A percentile compares a stretch with the other conserved stretches of the same genome.
Evolutionary conservation across 2,329 filamentous ascomycete species (phyloP).

Genomic region (Helicocarpus griseus): DNA sequence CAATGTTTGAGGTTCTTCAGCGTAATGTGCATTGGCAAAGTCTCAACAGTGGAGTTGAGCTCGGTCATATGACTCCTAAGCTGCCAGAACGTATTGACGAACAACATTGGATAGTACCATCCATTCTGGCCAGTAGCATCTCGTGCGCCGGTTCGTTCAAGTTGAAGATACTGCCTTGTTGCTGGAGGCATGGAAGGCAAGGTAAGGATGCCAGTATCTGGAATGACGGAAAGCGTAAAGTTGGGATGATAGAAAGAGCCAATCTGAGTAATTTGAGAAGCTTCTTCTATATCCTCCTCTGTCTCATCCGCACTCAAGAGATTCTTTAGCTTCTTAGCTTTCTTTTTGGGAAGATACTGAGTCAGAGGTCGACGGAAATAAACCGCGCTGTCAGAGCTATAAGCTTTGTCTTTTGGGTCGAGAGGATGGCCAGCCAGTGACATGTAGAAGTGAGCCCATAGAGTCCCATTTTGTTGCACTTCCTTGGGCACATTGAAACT

Average conservation of each 20-base stretch:
- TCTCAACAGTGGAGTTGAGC: slow-evolving; percentile 79
- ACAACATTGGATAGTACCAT: slow-evolving; percentile 89
- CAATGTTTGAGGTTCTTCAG: slow-evolving; percentile 73
- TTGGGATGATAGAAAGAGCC: slow-evolving; percentile 92
- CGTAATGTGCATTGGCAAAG: slow-evolving; percentile 71
- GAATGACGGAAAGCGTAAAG: slow-evolving; percentile 78
- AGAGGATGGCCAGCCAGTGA: slow-evolving; percentile 64
- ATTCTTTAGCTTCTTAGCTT: slow-evolving; percentile 76
- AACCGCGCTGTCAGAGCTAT: slow-evolving; percentile 66
- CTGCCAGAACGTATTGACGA: slow-evolving; percentile 96
- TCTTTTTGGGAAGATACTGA: slow-evolving; percentile 86
- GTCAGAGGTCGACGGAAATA: slow-evolving; percentile 80
- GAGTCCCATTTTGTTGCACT: slow-evolving; percentile 84
- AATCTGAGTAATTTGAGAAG: slow-evolving; percentile 56
- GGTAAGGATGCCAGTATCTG: slow-evolving; percentile 61
- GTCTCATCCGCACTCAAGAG: slow-evolving; percentile 52
- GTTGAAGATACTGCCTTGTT: slow-evolving; percentile 63
- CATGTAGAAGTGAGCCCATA: slow-evolving; percentile 92
- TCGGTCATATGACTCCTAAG: slow-evolving; percentile 82
- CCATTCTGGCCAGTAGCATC: slow-evolving; percentile 77
- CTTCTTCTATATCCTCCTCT: slow-evolving; percentile 41
- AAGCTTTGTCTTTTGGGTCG: slow-evolving; percentile 63
- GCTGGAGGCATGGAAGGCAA: slow-evolving; percentile 62
- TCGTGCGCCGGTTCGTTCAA: slow-evolving; percentile 71
- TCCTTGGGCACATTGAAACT: slow-evolving; percentile 65